Conservation (phyloP, 2,329 filamentous ascomycete genomes). For the Geosmithia putterillii region DNA sequence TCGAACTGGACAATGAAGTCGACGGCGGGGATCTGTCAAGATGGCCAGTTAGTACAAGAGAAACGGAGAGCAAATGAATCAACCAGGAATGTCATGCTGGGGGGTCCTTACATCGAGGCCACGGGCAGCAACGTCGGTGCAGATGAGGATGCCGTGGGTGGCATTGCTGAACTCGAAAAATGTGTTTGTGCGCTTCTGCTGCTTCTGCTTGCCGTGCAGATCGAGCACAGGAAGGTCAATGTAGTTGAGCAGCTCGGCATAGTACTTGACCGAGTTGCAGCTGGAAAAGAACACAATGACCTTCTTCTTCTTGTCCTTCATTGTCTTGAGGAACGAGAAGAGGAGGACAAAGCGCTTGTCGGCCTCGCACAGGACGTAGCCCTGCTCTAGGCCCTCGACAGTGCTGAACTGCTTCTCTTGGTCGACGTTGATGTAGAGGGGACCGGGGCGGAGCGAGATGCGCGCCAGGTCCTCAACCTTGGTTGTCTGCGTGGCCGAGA, state of each 20-base stretch:
- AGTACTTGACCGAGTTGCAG: conserved; percentile 91
- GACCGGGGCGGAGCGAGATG: conserved; percentile 82
- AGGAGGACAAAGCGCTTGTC: conserved; percentile 89
- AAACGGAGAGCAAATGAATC: background rate
- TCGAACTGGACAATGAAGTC: conserved; percentile 97
- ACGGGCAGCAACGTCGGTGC: conserved; percentile 90
- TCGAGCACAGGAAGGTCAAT: conserved; percentile 85
- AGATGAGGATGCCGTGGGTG: conserved; percentile 77
- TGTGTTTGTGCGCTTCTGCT: conserved; percentile 96
- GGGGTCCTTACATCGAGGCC: conserved; percentile 61
- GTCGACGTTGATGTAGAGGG: conserved; percentile 95
- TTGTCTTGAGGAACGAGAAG: conserved; percentile 83
- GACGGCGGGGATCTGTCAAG: conserved; percentile 67
- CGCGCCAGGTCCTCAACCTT: conserved; percentile 92
- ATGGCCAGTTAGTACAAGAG: background rate
- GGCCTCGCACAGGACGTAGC: conserved; percentile 85
- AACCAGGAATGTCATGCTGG: background rate
- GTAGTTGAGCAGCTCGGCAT: conserved; percentile 91
- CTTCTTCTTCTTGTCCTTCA: conserved; percentile 76
- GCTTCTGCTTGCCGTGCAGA: conserved; percentile 92
- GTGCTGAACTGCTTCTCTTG: conserved; percentile 81
- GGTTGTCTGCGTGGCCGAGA: conserved; percentile 95
- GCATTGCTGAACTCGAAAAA: conserved; percentile 88
- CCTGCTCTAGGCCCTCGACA: conserved; percentile 87
- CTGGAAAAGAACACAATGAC: conserved; percentile 94